Conservation (phyloP, 164 flowering plant genomes). For the Stephania japonica region DNA sequence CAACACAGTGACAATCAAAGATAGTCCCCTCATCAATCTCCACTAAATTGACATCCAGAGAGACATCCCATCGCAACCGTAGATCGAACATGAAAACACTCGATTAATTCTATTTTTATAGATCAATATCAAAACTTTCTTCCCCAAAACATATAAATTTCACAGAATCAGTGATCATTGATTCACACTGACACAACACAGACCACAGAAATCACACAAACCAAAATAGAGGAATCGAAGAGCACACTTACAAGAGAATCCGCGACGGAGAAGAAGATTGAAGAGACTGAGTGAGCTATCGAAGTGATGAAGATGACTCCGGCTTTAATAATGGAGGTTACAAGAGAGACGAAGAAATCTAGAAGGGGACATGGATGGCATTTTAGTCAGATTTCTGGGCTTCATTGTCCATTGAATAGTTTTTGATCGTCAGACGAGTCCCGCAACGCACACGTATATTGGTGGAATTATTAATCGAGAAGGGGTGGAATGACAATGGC, state of each 20-base stretch:
- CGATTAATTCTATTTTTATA: neutral
- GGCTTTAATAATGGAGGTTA: too few species aligned
- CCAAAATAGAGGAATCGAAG: neutral
- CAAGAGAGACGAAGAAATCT: neutral
- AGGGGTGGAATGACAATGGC: too few species aligned
- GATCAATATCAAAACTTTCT: neutral
- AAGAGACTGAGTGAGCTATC: neutral
- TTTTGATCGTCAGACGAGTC: too few species aligned
- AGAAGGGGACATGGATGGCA: neutral
- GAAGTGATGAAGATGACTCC: neutral
- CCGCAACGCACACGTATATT: too few species aligned
- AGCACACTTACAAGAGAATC: conserved; percentile 9
- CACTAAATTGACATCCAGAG: neutral
- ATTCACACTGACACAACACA: neutral
- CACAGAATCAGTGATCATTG: neutral
- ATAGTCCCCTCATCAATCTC: neutral
- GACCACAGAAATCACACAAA: neutral
- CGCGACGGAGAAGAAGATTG: neutral
- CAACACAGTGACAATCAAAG: neutral
- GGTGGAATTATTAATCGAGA: too few species aligned
- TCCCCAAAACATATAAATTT: neutral
- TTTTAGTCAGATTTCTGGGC: neutral
- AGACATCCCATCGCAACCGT: neutral
- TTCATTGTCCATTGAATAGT: neutral
- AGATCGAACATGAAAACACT: neutral